Percentiles rank a stretch among this genome's conserved stretches.
Conservation (phyloP, 352 stramenopile species). For the Phytophthora colocasiae region DNA sequence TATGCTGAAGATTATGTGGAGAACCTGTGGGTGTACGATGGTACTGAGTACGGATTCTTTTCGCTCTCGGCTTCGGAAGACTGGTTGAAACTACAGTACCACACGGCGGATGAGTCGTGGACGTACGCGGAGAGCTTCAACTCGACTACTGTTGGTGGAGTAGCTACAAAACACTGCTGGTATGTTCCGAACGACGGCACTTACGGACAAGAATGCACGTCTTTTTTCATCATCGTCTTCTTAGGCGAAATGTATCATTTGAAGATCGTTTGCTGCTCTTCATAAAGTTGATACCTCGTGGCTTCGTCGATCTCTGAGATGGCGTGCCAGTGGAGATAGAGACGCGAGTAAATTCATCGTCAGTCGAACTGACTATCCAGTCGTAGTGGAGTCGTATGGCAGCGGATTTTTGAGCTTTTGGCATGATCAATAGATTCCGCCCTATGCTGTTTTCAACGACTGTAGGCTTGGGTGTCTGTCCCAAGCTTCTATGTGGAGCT, state of each 20-base stretch:
- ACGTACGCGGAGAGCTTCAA: conserved; percentile 53
- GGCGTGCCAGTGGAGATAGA: conserved; percentile 14
- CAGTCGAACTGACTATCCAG: conserved; percentile 22
- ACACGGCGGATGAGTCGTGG: conserved; percentile 65
- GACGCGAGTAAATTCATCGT: conserved; percentile 19
- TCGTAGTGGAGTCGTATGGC: conserved; percentile 18
- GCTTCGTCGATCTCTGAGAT: conserved; percentile 9
- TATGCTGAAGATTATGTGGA: conserved; percentile 56
- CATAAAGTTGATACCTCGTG: conserved; percentile 1
- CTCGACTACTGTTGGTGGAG: conserved; percentile 45
- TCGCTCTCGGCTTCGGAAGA: conserved; percentile 56
- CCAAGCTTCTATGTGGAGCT: conserved; percentile 6
- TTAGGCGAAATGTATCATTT: neutral
- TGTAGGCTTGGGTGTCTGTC: conserved; percentile 14
- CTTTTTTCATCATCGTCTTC: conserved; percentile 33
- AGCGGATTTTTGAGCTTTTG: neutral
- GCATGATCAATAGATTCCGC: neutral
- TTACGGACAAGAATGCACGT: conserved; percentile 37
- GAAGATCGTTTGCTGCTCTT: neutral
- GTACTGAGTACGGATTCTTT: conserved; percentile 72
- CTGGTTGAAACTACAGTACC: conserved; percentile 74
- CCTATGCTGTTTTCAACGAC: neutral
- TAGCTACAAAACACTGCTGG: conserved; percentile 72
- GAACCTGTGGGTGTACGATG: conserved; percentile 63
- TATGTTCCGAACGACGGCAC: conserved; percentile 62